Evolutionary conservation across 2,329 filamentous ascomycete species (phyloP), one percentile per base, ranked within the genome.

Genomic region (Botryosphaeria agaves): DNA sequence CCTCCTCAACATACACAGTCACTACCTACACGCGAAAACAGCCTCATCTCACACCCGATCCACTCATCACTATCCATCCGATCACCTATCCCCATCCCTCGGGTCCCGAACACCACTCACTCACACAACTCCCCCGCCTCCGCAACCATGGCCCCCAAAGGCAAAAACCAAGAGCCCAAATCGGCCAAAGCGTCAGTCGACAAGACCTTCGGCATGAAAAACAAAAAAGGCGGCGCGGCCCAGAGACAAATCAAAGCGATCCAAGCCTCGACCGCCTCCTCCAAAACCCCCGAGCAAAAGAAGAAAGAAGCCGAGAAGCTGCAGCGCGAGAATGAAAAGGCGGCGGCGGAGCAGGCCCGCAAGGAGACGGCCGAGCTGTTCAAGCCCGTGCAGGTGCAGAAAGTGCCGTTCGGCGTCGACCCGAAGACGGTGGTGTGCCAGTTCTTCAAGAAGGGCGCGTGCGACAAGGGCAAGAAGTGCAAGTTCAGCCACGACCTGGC

Each of bases 151-250:
- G 62, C 79, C 53, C 79, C 79, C 35, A 84, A 84, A 54, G 50
- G 51, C 37, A 57, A 58, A 46, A 51, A 56, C 29, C 51, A 56
- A 39, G 50, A 51, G 47, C 57, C 60, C 34, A 59, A 61, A 47
- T 53, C 56, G 41, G 51, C 53, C 43, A 83, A 83, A 60, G 47
- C 64, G 26, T 80, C 84, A 39, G 83, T 89, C 38, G 89, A 98
- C 65, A 89, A 87, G 62, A 93, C 89, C 29, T 98, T 98, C 66
- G 89, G 89, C 46, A 95, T 98, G 89, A 98, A 98, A 63, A 98
- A 98, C 53, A 98, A 98, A 66, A 98, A 94, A 67, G 89, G 89
- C 43, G 78, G 73, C 34, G 76, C 72, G 31, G 87, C 84, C 32
- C 82, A 95, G 60, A 92, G 76, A 57, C 73, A 85, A 43, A 95